These are phyloP conservation scores for Herpetomonas muscarum DNA, from an alignment of 208 protist species.

Conservation along the genomic window DNA sequence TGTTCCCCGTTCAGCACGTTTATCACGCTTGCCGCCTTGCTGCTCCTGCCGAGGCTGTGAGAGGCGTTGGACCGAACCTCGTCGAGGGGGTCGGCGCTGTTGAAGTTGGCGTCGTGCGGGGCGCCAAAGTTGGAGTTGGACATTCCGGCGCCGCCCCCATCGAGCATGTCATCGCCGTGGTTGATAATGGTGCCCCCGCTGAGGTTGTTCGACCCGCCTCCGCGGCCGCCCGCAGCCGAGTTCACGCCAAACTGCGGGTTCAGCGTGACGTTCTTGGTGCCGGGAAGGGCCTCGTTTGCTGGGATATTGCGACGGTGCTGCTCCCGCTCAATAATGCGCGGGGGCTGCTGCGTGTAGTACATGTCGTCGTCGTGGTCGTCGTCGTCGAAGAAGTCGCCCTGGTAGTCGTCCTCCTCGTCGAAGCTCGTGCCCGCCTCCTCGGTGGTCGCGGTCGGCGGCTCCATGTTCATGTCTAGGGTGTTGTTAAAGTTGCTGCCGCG, in stretches of 20 bases:
- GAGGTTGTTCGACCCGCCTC: constrained; percentile 11
- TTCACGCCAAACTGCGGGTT: constrained; percentile 6
- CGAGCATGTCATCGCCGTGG: no score
- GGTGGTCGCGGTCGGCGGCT: constrained; percentile 70
- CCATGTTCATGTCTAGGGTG: constrained; percentile 10
- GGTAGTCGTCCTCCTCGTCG: constrained; percentile 25
- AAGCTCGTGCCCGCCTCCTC: constrained; percentile 68
- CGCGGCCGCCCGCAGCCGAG: neutral
- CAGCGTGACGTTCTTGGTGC: constrained; percentile 10
- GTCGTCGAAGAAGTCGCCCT: constrained; percentile 18
- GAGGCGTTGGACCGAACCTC: neutral
- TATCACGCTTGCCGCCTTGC: constrained; percentile 27
- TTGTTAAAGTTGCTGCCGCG: constrained; percentile 17
- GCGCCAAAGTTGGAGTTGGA: neutral
- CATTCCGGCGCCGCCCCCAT: no score
- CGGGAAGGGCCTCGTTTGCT: constrained; percentile 9
- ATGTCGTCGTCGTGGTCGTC: constrained; percentile 9
- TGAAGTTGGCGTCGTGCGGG: neutral
- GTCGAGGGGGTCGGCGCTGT: neutral
- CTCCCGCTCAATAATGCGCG: constrained; percentile 84
- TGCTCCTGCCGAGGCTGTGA: neutral
- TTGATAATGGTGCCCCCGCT: neutral
- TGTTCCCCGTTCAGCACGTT: constrained; percentile 36
- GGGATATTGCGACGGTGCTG: constrained; percentile 52
- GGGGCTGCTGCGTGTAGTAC: constrained; percentile 27